phyloP scores from a whole-genome alignment of 108 stramenopile genomes.

The Skeletonema grethae region DNA sequence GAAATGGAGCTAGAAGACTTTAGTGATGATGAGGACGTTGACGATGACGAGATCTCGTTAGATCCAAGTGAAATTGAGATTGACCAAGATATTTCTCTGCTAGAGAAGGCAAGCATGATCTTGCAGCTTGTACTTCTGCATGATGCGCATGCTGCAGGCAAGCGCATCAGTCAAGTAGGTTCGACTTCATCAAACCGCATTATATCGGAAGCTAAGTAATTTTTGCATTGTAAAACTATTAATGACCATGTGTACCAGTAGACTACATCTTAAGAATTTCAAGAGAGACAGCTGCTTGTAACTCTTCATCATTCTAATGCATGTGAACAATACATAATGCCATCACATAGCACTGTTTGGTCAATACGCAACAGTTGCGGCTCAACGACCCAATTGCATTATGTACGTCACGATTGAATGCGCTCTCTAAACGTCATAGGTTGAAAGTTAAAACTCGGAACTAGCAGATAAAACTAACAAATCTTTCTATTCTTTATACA shows the following conservation, averaged over 20 bases:
- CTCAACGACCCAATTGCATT: too few species aligned
- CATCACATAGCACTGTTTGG: too few species aligned
- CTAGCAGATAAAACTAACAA: neutral
- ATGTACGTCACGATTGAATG: too few species aligned
- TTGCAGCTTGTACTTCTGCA: conserved; percentile 30
- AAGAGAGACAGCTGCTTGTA: too few species aligned
- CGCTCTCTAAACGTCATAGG: too few species aligned
- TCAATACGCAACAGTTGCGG: too few species aligned
- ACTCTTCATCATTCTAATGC: too few species aligned
- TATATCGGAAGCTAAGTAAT: neutral
- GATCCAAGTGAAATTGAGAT: conserved; percentile 18
- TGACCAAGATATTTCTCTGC: conserved; percentile 16
- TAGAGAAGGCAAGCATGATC: conserved; percentile 34
- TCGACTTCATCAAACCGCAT: neutral
- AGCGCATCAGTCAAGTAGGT: neutral
- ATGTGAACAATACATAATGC: too few species aligned
- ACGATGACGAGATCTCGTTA: conserved; percentile 4
- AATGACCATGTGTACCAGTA: neutral
- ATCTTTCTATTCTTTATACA: neutral
- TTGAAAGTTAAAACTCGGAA: too few species aligned
- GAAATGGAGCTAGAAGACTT: conserved; percentile 6
- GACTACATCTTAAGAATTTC: too few species aligned
- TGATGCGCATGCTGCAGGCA: conserved; percentile 9
- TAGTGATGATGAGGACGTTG: conserved; percentile 16
- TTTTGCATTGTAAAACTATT: neutral